Evolutionary conservation across 2,329 filamentous ascomycete genomes (phyloP).

Genomic region (Neofusicoccum parvum): DNA sequence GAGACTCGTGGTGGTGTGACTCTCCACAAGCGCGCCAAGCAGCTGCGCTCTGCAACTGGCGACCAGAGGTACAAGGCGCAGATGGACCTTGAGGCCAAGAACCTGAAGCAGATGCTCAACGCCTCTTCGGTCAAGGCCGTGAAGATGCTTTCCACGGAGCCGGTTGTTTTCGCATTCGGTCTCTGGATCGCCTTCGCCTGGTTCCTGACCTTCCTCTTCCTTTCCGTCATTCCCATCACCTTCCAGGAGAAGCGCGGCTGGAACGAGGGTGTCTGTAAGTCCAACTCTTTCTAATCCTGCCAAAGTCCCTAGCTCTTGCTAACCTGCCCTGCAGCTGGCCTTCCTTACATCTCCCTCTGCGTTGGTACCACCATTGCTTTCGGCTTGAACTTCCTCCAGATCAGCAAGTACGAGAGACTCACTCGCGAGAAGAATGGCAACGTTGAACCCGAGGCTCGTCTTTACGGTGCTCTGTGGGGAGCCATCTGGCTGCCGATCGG

Average conservation of each 20-base stretch:
- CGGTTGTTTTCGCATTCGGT: constrained; percentile 54
- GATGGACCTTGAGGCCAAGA: constrained; percentile 55
- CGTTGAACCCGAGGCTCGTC: constrained; percentile 49
- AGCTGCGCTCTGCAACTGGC: constrained; percentile 50
- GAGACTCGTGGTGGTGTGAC: constrained; percentile 52
- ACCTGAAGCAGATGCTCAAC: constrained; percentile 50
- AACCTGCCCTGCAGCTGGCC: constrained; percentile 34
- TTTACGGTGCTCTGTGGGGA: constrained; percentile 54
- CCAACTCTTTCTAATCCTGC: neutral
- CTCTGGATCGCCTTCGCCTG: constrained; percentile 57
- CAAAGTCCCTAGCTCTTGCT: constrained; percentile 11
- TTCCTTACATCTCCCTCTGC: constrained; percentile 56
- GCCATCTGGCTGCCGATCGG: constrained; percentile 52
- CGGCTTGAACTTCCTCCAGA: constrained; percentile 53
- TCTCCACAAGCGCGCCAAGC: constrained; percentile 54
- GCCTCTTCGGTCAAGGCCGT: constrained; percentile 56
- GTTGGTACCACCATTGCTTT: constrained; percentile 54
- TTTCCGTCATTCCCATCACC: constrained; percentile 54
- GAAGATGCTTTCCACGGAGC: constrained; percentile 53
- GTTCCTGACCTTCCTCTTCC: constrained; percentile 58
- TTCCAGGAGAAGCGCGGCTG: constrained; percentile 57
- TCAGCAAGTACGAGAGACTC: constrained; percentile 52
- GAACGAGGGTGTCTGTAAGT: constrained; percentile 48
- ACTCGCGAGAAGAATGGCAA: constrained; percentile 37
- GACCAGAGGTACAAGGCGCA: constrained; percentile 54